Evolutionary conservation across 2,329 filamentous ascomycete genomes (phyloP).

Genomic region (Trichoderma asperellum): DNA sequence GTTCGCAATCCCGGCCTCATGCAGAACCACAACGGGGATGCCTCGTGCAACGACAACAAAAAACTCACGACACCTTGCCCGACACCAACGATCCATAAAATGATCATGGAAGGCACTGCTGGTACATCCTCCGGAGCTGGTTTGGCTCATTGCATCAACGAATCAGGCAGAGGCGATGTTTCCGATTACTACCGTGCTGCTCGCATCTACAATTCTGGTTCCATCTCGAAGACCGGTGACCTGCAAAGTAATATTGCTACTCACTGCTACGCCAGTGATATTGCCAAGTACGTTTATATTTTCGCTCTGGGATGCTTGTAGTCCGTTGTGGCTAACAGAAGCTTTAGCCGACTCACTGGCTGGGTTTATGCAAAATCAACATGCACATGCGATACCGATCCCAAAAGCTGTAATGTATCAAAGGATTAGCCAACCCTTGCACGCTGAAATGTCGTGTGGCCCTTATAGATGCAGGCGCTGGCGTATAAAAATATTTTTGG

Average conservation of each 20-base stretch:
- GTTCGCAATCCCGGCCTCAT: conserved; percentile 50
- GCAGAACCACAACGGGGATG: conserved; percentile 45
- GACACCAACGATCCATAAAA: conserved; percentile 36
- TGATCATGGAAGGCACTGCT: conserved; percentile 47
- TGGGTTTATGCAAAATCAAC: conserved; percentile 33
- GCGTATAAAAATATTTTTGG: conserved; percentile 4
- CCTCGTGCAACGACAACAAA: conserved; percentile 42
- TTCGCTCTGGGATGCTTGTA: not conserved
- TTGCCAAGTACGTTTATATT: conserved; percentile 30
- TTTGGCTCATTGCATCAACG: conserved; percentile 36
- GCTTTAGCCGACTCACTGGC: conserved; percentile 33
- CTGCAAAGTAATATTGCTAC: conserved; percentile 31
- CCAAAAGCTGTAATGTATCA: conserved; percentile 6
- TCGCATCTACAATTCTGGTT: conserved; percentile 34
- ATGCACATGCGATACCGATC: conserved; percentile 33
- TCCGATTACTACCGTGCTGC: conserved; percentile 32
- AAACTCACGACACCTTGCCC: conserved; percentile 38
- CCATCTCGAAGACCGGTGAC: conserved; percentile 32
- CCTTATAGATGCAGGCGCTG: not conserved
- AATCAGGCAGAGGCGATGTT: conserved; percentile 12
- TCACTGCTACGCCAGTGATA: conserved; percentile 33
- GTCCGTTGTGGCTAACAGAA: not conserved
- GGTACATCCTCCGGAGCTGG: conserved; percentile 50
- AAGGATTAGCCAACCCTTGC: not conserved
- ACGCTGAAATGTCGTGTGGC: not conserved